phyloP scores from a whole-genome alignment of 2,329 filamentous ascomycete genomes.

The Pestalotiopsis sp. region DNA sequence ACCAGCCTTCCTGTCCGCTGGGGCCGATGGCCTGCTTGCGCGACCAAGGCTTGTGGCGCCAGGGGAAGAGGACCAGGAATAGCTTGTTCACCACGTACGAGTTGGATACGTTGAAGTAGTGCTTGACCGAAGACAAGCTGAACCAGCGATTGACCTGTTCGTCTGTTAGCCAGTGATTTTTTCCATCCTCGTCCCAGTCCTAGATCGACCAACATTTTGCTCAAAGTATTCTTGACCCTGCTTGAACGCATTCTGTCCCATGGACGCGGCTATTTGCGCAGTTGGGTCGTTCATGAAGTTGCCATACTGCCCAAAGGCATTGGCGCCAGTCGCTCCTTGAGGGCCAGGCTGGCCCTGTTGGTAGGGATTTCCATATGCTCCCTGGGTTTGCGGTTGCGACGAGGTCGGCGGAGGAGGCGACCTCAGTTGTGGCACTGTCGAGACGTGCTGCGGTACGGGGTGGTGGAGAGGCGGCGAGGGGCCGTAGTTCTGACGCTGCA shows the following conservation, averaged over 20 bases:
- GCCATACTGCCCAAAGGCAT: conserved; percentile 74
- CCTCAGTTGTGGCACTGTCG: conserved; percentile 93
- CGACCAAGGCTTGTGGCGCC: conserved; percentile 97
- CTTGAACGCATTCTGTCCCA: conserved; percentile 88
- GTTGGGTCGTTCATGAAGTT: conserved; percentile 96
- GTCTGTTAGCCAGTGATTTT: not conserved
- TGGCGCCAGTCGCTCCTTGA: conserved; percentile 50
- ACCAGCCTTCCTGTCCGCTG: conserved; percentile 73
- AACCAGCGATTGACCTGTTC: conserved; percentile 70
- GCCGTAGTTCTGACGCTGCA: conserved; percentile 86
- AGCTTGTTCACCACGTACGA: conserved; percentile 94
- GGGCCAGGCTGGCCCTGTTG: conserved; percentile 55
- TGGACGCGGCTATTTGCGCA: conserved; percentile 91
- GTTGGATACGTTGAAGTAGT: conserved; percentile 99
- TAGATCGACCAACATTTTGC: conserved; percentile 72
- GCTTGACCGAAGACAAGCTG: conserved; percentile 90
- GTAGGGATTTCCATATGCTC: conserved; percentile 72
- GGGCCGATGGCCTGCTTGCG: conserved; percentile 79
- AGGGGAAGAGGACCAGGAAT: conserved; percentile 91
- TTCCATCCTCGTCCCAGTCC: not conserved
- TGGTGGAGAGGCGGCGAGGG: conserved; percentile 95
- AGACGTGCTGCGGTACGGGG: conserved; percentile 97
- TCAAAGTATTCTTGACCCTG: conserved; percentile 94
- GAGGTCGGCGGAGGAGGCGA: conserved; percentile 83
- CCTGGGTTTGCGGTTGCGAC: conserved; percentile 68